Evolutionary conservation across 495 filamentous ascomycete genomes (phyloP).

Genomic region (Lasiosphaeris hirsuta): DNA sequence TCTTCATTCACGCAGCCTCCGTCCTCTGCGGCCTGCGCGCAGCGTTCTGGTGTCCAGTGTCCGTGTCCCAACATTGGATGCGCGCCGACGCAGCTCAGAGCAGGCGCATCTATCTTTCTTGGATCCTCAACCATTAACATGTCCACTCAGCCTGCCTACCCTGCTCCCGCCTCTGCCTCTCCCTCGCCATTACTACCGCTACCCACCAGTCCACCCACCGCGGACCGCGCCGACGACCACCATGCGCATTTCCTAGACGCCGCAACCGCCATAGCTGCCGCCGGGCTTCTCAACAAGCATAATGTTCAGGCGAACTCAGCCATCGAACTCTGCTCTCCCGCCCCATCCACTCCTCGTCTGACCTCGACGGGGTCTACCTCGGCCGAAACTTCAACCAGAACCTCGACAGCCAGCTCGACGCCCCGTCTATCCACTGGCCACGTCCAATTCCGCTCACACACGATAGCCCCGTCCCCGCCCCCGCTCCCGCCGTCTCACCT

Average conservation of each 20-base stretch:
- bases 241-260: constrained; percentile 17
- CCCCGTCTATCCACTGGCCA: constrained; percentile 17
- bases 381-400: constrained; percentile 9
- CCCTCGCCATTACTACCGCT: neutral
- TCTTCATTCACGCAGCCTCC: too few species aligned
- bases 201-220: constrained; percentile 6
- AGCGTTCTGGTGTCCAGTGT: too few species aligned
- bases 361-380: constrained; percentile 6
- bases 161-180: neutral
- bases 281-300: constrained; percentile 17
- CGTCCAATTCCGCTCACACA: constrained; percentile 32
- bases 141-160: constrained; percentile 11
- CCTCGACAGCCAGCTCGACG: constrained; percentile 11
- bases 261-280: constrained; percentile 25
- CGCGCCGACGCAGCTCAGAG: too few species aligned
- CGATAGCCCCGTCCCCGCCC: constrained; percentile 35
- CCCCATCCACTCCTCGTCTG: constrained; percentile 5
- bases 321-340: constrained; percentile 12
- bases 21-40: too few species aligned
- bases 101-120: too few species aligned
- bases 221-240: neutral
- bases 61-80: too few species aligned
- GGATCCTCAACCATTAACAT: constrained; percentile 3
- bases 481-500: constrained; percentile 16
- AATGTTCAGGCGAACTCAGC: constrained; percentile 22